Evolutionary conservation across 106 monocot species (phyloP).

Genomic region (Dendrobium officinale): DNA sequence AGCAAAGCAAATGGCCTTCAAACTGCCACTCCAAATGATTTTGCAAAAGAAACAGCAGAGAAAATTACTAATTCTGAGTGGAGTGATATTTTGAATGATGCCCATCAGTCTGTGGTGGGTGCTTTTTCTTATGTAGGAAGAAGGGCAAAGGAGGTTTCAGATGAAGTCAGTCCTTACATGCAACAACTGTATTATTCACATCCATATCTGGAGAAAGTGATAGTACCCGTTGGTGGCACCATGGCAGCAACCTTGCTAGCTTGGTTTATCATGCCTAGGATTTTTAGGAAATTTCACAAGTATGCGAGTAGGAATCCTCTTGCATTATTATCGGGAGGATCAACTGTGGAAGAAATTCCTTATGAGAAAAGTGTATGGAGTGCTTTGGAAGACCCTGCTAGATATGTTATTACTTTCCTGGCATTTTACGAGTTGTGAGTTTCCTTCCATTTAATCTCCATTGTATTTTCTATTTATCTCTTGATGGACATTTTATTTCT

Average conservation of each 20-base stretch:
- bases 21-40: constrained; percentile 16
- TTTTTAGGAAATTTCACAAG: constrained; percentile 67
- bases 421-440: constrained; percentile 90
- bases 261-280: constrained; percentile 79
- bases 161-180: constrained; percentile 41
- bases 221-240: constrained; percentile 67
- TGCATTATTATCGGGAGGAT: constrained; percentile 33
- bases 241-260: constrained; percentile 54
- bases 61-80: constrained; percentile 31
- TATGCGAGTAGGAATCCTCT: constrained; percentile 44
- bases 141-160: constrained; percentile 51
- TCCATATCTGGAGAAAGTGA: constrained; percentile 68
- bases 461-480: neutral
- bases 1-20: constrained; percentile 20
- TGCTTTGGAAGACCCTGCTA: constrained; percentile 91
- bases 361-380: constrained; percentile 86
- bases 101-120: constrained; percentile 34
- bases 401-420: constrained; percentile 82
- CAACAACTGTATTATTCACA: constrained; percentile 64
- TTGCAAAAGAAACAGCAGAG: constrained; percentile 19
- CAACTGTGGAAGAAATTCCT: constrained; percentile 29
- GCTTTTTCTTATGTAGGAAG: constrained; percentile 23
- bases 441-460: neutral
- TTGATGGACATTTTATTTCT: neutral
- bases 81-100: constrained; percentile 39